These are phyloP conservation scores for Tetraselmis striata DNA, from an alignment of 139 green algal genomes.

Conservation along the genomic window DNA sequence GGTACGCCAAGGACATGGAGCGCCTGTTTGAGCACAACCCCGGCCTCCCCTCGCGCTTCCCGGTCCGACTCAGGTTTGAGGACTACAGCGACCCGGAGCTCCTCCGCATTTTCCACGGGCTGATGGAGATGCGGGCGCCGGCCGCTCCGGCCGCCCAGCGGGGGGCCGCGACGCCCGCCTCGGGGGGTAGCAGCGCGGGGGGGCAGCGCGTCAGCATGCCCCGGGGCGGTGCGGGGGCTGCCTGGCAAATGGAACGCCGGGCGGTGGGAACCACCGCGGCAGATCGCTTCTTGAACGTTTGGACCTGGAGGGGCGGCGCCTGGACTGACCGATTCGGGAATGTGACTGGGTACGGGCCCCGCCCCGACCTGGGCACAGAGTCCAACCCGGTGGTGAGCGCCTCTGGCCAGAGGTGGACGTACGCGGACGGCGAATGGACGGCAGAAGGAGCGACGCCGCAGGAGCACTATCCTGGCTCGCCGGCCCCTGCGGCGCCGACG, in stretches of 20 bases:
- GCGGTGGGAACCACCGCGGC: background rate
- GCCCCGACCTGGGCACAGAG: background rate
- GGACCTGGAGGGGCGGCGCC: background rate
- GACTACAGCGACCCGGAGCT: constrained; percentile 34
- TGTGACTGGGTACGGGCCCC: background rate
- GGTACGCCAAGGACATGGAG: constrained; percentile 46
- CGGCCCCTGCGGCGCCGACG: too few relatives aligned
- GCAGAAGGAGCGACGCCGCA: background rate
- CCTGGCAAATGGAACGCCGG: constrained; percentile 1
- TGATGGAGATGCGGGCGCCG: constrained; percentile 18
- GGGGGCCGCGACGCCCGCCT: constrained; percentile 2
- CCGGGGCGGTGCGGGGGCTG: constrained; percentile 25
- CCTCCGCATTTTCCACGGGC: constrained; percentile 22
- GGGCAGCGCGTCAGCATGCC: constrained; percentile 39
- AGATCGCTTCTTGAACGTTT: background rate
- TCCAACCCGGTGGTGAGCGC: background rate
- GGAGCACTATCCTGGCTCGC: background rate
- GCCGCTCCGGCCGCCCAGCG: background rate
- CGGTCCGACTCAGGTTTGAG: constrained; percentile 12
- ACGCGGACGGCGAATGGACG: background rate
- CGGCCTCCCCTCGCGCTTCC: constrained; percentile 39
- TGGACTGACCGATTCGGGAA: background rate
- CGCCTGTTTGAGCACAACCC: constrained; percentile 41
- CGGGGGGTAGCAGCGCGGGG: constrained; percentile 30
- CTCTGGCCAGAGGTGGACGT: background rate